Evolutionary conservation across 257 asterid species (phyloP), one percentile per base, ranked within the genome.

Genomic region (Solanum tarapatanum): DNA sequence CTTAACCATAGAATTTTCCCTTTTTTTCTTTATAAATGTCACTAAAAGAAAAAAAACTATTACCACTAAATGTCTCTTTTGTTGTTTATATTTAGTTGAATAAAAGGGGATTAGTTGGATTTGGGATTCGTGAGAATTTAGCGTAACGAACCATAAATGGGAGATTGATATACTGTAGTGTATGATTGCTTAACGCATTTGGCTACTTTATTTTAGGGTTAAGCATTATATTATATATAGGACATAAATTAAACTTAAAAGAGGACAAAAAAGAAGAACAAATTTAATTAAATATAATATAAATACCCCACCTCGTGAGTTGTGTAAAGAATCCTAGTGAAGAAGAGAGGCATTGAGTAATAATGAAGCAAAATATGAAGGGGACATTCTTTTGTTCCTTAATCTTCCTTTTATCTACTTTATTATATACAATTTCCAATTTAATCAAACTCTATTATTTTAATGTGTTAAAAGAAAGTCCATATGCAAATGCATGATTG

Each of bases 111-210:
- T 91, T 89, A 74, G 94, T 90, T 90, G 86, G 83, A 86, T 92
- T 88, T 39, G 98, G 94, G 93, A 93, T 89, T 89, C 87, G 98
- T 88, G 98, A 94, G 93, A 89, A 95, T 91, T 92, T 94, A 94
- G 93, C 94, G 95, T 94, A 89, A 95, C 96, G 95, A 93, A 91
- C 92, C 93, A 91, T 90, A 89, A 91, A 93, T 89, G 87, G 88
- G 88, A 86, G 89, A 82, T 82, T 79, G 87, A 86, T 73, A 19
- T 55, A 55, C n/a, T 55, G 1, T 55, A 19, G 45, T 73, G 79
- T 73, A 91, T 87, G 84, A 93, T 93, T 93, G 95, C 96, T 92
- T 93, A 90, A 91, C 92, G 95, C 90, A 91, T 92, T 87, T 93
- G 87, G 87, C 89, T n/a, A 80, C 83, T 39, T 2, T 28, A 26